Percentiles rank a stretch among this genome's conserved stretches.
Evolutionary conservation across 306 rosid genomes (phyloP).

Genomic region (Rosa lucieae): DNA sequence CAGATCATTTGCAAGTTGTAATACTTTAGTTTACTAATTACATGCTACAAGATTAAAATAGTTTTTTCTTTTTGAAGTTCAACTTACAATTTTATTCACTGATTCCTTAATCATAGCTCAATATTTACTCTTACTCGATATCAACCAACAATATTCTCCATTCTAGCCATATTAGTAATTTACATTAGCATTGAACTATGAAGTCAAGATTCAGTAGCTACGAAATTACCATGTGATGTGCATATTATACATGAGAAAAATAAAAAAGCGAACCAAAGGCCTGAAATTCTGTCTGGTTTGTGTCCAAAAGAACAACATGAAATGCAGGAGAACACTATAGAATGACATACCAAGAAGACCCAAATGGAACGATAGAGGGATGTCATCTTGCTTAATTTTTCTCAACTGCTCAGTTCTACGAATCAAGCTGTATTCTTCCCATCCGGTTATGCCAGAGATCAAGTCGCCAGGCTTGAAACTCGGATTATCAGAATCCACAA

Average conservation of each 20-base stretch:
- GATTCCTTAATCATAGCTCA: neutral
- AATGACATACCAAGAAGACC: conserved; percentile 53
- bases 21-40: neutral
- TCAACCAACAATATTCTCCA: neutral
- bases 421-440: conserved; percentile 57
- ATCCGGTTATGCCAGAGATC: conserved; percentile 38
- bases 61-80: neutral
- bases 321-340: neutral
- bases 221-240: neutral
- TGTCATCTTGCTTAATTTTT: conserved; percentile 31
- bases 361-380: conserved; percentile 53
- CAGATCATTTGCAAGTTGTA: neutral
- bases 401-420: conserved; percentile 27
- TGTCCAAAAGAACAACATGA: neutral
- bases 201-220: neutral
- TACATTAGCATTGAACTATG: neutral
- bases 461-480: conserved; percentile 48
- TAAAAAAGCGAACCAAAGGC: neutral
- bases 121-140: neutral
- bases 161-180: neutral
- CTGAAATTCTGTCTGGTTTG: neutral
- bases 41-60: neutral
- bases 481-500: conserved; percentile 45
- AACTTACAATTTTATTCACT: neutral
- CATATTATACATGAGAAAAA: neutral